These are phyloP conservation scores for Opeltia flavorubescens DNA, from an alignment of 495 filamentous ascomycete species.

Conservation along the genomic window DNA sequence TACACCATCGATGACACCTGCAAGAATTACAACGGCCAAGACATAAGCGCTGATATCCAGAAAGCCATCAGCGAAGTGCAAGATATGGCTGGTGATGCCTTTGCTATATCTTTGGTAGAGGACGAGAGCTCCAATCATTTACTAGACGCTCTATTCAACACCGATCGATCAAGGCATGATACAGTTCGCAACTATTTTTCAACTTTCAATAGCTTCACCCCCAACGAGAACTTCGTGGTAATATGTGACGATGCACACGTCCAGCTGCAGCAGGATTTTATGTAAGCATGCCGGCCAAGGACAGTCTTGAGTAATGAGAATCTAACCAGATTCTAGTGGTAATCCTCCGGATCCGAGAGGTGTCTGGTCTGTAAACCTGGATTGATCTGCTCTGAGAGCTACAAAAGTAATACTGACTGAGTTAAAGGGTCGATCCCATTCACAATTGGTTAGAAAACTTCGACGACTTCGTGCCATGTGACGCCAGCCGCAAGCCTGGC, in stretches of 20 bases:
- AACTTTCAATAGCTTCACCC: neutral
- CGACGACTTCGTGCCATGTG: neutral
- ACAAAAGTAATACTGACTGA: neutral
- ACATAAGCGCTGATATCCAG: neutral
- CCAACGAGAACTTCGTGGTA: neutral
- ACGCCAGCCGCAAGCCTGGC: neutral
- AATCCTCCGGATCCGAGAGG: neutral
- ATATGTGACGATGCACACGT: neutral
- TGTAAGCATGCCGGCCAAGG: too few species aligned
- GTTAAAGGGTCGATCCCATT: neutral
- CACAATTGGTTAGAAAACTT: neutral
- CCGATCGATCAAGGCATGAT: neutral
- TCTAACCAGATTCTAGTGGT: neutral
- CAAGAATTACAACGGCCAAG: slow-evolving; percentile 14
- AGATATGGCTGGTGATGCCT: neutral
- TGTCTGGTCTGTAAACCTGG: neutral
- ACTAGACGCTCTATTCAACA: neutral
- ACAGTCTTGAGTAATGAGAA: neutral
- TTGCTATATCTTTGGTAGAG: neutral
- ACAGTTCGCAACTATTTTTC: neutral
- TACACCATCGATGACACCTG: slow-evolving; percentile 8
- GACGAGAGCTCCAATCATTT: neutral
- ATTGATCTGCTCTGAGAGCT: neutral
- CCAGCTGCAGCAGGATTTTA: neutral
- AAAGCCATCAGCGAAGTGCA: neutral